Evolutionary conservation across 2,329 filamentous ascomycete genomes (phyloP).

Genomic region (Phaeophleospora eucalypticola): DNA sequence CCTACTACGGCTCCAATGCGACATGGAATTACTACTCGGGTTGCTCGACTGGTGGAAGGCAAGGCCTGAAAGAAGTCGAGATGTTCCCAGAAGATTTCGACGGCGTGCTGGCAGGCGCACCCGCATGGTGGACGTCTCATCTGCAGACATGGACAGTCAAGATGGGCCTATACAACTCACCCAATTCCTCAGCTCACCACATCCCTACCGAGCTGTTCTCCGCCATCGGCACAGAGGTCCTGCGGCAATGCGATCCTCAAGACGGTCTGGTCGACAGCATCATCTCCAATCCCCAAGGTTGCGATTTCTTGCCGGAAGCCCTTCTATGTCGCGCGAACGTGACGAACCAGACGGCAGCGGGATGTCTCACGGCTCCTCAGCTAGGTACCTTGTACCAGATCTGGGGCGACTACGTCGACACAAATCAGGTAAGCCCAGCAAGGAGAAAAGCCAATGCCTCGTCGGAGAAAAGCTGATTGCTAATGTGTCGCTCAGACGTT

Average conservation of each 20-base stretch:
- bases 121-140: constrained; percentile 51
- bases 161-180: constrained; percentile 48
- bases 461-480: not conserved
- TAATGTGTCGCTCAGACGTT: constrained; percentile 31
- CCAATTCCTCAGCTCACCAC: constrained; percentile 42
- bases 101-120: constrained; percentile 51
- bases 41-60: constrained; percentile 57
- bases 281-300: constrained; percentile 45
- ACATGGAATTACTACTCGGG: constrained; percentile 54
- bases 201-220: constrained; percentile 44
- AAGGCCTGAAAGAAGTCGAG: constrained; percentile 54
- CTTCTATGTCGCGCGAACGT: constrained; percentile 37
- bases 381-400: constrained; percentile 41
- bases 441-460: too few relatives aligned
- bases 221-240: constrained; percentile 42
- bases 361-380: constrained; percentile 45
- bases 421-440: constrained; percentile 28
- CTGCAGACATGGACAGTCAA: constrained; percentile 40
- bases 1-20: constrained; percentile 46
- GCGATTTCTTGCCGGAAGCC: constrained; percentile 42
- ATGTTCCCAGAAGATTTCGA: constrained; percentile 55
- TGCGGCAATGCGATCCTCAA: constrained; percentile 49
- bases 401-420: constrained; percentile 40
- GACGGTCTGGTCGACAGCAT: constrained; percentile 51
- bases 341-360: constrained; percentile 22